phyloP scores from a whole-genome alignment of 2,329 filamentous ascomycete genomes.

The Ophiostoma novo-ulmi region DNA sequence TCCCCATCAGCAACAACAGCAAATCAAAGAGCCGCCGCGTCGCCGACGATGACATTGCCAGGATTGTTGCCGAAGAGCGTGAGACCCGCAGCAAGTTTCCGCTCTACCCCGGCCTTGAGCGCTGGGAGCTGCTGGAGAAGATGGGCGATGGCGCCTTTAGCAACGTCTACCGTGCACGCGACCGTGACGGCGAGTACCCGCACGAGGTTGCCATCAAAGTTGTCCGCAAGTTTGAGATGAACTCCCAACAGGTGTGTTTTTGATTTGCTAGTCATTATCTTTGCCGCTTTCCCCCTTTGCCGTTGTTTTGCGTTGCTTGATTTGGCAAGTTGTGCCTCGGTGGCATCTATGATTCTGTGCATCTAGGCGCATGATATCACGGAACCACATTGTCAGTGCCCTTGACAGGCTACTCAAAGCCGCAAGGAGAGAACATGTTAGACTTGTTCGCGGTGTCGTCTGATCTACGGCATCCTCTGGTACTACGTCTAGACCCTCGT shows the following conservation, averaged over 20 bases:
- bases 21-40: slow-evolving; percentile 41
- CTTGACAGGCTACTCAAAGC: neutral
- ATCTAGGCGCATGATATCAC: neutral
- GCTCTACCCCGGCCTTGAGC: slow-evolving; percentile 74
- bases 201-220: slow-evolving; percentile 96
- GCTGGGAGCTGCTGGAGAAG: slow-evolving; percentile 86
- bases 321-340: slow-evolving; percentile 21
- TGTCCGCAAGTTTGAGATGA: slow-evolving; percentile 98
- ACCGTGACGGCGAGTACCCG: slow-evolving; percentile 58
- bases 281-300: slow-evolving; percentile 9
- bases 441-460: neutral
- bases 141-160: slow-evolving; percentile 99
- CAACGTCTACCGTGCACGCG: slow-evolving; percentile 89
- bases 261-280: slow-evolving; percentile 20
- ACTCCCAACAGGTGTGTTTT: slow-evolving; percentile 87
- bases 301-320: slow-evolving; percentile 1
- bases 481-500: neutral
- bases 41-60: slow-evolving; percentile 68
- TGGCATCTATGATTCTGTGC: neutral
- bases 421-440: neutral
- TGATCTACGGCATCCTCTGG: neutral
- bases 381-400: neutral
- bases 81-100: slow-evolving; percentile 81
- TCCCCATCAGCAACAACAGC: slow-evolving; percentile 31
- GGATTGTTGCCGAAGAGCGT: slow-evolving; percentile 87